phyloP scores from a whole-genome alignment of 1,284 basidiomycete genomes.

The Pseudozyma hubeiensis region DNA sequence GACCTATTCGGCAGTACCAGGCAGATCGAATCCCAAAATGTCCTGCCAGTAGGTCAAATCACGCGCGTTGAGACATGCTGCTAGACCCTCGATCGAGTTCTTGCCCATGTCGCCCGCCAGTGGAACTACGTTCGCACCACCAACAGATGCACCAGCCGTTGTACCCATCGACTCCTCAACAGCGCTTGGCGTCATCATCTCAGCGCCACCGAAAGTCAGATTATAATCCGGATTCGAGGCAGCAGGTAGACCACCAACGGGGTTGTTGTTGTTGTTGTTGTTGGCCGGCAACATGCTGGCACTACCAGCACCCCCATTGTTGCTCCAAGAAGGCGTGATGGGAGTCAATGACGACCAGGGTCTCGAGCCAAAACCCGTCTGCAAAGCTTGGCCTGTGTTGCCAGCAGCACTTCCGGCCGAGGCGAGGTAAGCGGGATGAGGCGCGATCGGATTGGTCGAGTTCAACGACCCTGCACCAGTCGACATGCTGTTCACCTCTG shows the following conservation, averaged over 20 bases:
- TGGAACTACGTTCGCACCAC: constrained; percentile 21
- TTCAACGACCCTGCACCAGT: neutral
- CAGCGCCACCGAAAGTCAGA: neutral
- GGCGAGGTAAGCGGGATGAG: constrained; percentile 41
- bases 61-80: constrained; percentile 28
- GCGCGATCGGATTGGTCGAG: constrained; percentile 10
- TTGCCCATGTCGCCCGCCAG: constrained; percentile 42
- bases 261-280: neutral
- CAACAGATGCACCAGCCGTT: neutral
- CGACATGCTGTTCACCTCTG: neutral
- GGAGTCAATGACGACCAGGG: neutral
- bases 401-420: constrained; percentile 8
- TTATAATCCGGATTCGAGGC: neutral
- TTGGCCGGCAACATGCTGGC: neutral
- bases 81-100: constrained; percentile 39
- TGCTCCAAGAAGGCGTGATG: constrained; percentile 27
- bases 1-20: constrained; percentile 13
- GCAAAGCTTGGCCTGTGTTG: constrained; percentile 3
- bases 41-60: constrained; percentile 48
- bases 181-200: neutral
- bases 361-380: neutral
- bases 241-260: neutral
- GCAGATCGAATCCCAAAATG: constrained; percentile 38
- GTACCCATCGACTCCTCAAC: too few species aligned
- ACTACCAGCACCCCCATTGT: neutral